phyloP scores from a whole-genome alignment of 768 basidiomycete genomes.

The Agrocybe pediades region DNA sequence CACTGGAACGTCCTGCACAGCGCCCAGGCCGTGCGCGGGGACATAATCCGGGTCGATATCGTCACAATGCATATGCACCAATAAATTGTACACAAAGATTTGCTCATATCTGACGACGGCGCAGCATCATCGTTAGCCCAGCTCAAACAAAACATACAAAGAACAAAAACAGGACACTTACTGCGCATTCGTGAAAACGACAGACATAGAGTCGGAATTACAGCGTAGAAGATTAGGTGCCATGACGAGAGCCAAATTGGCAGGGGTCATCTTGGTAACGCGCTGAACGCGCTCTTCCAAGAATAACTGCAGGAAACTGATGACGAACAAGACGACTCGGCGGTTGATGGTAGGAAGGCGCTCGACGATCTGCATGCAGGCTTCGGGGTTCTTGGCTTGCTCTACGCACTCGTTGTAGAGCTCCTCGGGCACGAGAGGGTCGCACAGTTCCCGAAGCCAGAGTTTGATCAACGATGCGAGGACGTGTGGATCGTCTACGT shows the following conservation, averaged over 20 bases:
- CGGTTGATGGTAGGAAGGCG: conserved; percentile 85
- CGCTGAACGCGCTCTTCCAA: conserved; percentile 72
- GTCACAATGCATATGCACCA: conserved; percentile 76
- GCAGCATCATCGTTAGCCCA: background rate
- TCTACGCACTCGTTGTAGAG: conserved; percentile 90
- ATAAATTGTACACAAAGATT: conserved; percentile 82
- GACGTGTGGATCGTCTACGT: conserved; percentile 89
- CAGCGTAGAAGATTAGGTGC: conserved; percentile 89
- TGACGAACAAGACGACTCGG: conserved; percentile 82
- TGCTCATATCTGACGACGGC: conserved; percentile 70
- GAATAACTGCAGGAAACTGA: conserved; percentile 92
- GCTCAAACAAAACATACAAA: background rate
- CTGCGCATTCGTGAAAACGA: conserved; percentile 93
- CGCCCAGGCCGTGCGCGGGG: conserved; percentile 79
- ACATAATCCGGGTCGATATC: conserved; percentile 78
- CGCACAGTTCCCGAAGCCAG: conserved; percentile 90
- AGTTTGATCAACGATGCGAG: conserved; percentile 89
- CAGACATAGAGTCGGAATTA: conserved; percentile 81
- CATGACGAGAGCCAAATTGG: conserved; percentile 88
- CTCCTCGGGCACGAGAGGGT: conserved; percentile 90
- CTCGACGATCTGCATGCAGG: conserved; percentile 74
- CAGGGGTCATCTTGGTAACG: conserved; percentile 87
- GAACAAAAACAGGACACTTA: conserved; percentile 39
- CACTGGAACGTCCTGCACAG: conserved; percentile 47
- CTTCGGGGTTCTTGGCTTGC: conserved; percentile 62